Conservation (phyloP, 495 filamentous ascomycete species). For the Tuber umbilicatum region DNA sequence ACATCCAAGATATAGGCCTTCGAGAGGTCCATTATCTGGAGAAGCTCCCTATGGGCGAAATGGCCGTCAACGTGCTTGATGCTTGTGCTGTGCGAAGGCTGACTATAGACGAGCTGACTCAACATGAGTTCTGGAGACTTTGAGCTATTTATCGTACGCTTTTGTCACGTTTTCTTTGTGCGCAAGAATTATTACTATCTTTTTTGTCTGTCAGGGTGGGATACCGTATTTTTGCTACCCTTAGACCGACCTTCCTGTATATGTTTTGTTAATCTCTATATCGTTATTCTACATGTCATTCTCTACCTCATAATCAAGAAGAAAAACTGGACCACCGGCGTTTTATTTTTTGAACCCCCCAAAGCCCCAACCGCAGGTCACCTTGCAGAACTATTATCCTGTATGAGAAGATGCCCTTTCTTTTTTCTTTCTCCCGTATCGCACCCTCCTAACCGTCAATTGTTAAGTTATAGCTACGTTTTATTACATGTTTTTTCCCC, state of each 20-base stretch:
- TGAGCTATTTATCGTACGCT: conserved; percentile 6
- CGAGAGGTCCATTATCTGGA: conserved; percentile 43
- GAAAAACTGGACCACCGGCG: not conserved
- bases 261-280: not conserved
- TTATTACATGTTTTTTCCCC: not conserved
- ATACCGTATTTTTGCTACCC: not conserved
- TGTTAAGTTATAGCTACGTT: not conserved
- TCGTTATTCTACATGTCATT: not conserved
- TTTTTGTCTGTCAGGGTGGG: not conserved
- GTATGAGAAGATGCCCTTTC: not conserved
- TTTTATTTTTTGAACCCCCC: not conserved
- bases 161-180: not conserved
- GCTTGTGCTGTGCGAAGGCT: conserved; percentile 35
- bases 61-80: conserved; percentile 34
- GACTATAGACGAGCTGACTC: conserved; percentile 26
- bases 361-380: not conserved
- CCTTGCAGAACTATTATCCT: not conserved
- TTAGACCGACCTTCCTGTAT: not conserved
- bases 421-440: not conserved
- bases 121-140: conserved; percentile 32
- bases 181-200: not conserved
- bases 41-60: conserved; percentile 40
- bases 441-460: not conserved
- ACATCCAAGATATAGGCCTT: conserved; percentile 49
- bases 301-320: not conserved